Conservation (phyloP, 805 yeast genomes). For the Sugiyamaella chiloensis region DNA sequence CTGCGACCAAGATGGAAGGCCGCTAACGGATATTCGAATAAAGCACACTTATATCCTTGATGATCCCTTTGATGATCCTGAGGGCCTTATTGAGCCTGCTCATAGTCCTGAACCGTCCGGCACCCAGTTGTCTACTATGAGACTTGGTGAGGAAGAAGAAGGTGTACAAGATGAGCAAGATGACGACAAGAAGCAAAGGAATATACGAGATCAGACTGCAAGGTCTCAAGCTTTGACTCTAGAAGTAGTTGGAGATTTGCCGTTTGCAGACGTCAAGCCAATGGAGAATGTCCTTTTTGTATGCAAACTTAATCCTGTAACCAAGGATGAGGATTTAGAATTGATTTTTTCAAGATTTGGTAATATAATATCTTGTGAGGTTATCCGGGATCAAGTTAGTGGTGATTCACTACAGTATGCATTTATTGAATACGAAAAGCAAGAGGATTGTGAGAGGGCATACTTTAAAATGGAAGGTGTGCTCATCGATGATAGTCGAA, state of each 20-base stretch:
- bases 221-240: constrained; percentile 56
- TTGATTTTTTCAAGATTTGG: constrained; percentile 65
- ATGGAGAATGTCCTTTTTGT: constrained; percentile 60
- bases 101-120: constrained; percentile 39
- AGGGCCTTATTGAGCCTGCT: constrained; percentile 28
- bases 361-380: constrained; percentile 46
- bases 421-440: constrained; percentile 53
- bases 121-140: constrained; percentile 34
- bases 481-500: constrained; percentile 59
- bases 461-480: constrained; percentile 60
- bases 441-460: constrained; percentile 56
- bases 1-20: constrained; percentile 41
- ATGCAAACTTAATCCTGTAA: constrained; percentile 60
- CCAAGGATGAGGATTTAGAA: constrained; percentile 53
- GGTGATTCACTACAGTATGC: constrained; percentile 58
- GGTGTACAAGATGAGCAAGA: constrained; percentile 27
- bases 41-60: constrained; percentile 48
- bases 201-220: constrained; percentile 37
- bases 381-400: constrained; percentile 47
- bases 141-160: constrained; percentile 27
- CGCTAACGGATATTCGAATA: constrained; percentile 50
- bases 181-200: constrained; percentile 31
- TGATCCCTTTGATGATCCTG: constrained; percentile 51
- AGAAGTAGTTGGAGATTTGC: constrained; percentile 62
- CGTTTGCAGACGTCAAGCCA: constrained; percentile 55